Percentiles rank a stretch among this genome's conserved stretches.
Conservation (phyloP, 345 rosid genomes). For the Acer negundo region DNA sequence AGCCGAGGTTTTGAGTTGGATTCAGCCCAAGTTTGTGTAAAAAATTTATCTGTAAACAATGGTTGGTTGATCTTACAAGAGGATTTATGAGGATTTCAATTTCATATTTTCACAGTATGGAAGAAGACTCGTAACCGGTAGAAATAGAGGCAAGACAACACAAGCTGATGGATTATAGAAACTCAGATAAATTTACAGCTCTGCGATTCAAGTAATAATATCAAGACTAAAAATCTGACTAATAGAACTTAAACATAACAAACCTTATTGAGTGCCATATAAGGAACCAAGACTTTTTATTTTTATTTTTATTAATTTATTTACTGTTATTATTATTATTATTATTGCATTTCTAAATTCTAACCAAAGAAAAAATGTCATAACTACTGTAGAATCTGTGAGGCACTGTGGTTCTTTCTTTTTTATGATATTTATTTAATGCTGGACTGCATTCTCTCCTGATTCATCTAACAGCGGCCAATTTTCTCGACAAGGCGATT, state of each 20-base stretch:
- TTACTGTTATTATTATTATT: neutral
- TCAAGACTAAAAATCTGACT: too few species aligned
- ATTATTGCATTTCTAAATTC: neutral
- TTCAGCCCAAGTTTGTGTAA: too few species aligned
- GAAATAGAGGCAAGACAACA: too few species aligned
- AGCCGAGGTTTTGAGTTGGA: too few species aligned
- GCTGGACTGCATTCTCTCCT: neutral
- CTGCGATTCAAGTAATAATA: too few species aligned
- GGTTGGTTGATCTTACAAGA: neutral
- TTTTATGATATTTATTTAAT: neutral
- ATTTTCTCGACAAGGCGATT: slow-evolving; percentile 60
- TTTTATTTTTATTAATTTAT: neutral
- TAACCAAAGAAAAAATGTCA: neutral
- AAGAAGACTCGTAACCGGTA: neutral
- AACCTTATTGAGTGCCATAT: too few species aligned
- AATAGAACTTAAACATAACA: too few species aligned
- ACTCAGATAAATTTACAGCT: neutral
- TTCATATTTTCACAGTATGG: too few species aligned
- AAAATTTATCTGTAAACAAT: too few species aligned
- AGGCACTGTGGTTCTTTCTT: neutral
- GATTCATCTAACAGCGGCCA: slow-evolving; percentile 46
- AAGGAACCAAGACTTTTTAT: too few species aligned
- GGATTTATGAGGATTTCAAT: too few species aligned
- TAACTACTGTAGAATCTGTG: neutral
- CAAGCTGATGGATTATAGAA: neutral